phyloP scores from a whole-genome alignment of 805 yeast species.

The Lipomyces spencermartinsiae region DNA sequence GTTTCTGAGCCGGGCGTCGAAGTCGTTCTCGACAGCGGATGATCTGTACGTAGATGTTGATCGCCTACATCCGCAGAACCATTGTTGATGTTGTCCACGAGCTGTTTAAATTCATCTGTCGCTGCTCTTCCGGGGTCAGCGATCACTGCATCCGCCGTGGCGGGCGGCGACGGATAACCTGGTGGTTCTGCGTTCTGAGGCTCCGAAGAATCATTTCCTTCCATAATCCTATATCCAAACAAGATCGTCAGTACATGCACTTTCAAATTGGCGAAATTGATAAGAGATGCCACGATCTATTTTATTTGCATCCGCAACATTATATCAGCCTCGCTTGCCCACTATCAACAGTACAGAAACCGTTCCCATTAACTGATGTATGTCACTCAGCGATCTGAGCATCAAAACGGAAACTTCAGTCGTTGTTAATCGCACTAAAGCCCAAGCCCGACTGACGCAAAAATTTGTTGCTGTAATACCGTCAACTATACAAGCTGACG shows the following conservation, averaged over 20 bases:
- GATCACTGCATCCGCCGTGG: constrained; percentile 18
- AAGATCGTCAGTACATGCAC: neutral
- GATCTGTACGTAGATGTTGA: neutral
- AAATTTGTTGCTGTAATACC: too few relatives aligned
- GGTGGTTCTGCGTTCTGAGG: constrained; percentile 23
- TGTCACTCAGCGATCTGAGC: too few relatives aligned
- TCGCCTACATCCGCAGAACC: constrained; percentile 5
- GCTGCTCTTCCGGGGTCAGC: constrained; percentile 15
- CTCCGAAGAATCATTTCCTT: constrained; percentile 34
- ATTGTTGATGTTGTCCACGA: constrained; percentile 7
- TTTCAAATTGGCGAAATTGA: neutral
- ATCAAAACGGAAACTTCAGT: neutral
- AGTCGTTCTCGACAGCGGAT: neutral
- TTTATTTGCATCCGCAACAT: neutral
- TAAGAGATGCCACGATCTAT: neutral
- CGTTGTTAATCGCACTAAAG: too few relatives aligned
- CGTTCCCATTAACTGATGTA: too few relatives aligned
- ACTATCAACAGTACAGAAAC: neutral
- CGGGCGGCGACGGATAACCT: constrained; percentile 16
- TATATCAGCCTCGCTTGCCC: neutral
- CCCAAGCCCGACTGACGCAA: too few relatives aligned
- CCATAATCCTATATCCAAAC: constrained; percentile 33
- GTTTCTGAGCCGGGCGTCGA: constrained; percentile 5
- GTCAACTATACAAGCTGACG: neutral
- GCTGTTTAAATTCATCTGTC: constrained; percentile 9